Base-by-base conservation (phyloP, 2,329 filamentous ascomycete species). In the Colletotrichum falcatum region DNA sequence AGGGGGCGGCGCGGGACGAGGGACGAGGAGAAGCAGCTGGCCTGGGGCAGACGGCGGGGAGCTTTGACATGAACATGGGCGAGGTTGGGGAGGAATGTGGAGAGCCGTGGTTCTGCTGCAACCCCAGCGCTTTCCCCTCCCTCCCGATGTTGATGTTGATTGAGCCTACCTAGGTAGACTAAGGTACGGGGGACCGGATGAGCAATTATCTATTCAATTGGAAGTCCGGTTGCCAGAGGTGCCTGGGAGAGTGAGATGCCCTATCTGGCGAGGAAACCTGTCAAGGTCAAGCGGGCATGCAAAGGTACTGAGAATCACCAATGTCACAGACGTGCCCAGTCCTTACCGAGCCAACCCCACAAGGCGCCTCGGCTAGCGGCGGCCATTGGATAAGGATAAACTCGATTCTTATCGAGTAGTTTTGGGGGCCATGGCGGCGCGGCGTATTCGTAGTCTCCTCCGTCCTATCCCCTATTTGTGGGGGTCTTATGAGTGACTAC, bases 31-130 rank as follows among this genome's bases (percentile, higher is more conserved):
- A 54, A 54, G 30, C 51, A 54, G 51, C 39, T 70, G 33, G 33
- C 26, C 58, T 67, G 67, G 58, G 67, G 67, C 67, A 48, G 51
- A n/a, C 44, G 64, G 67, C 67, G 64, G 64, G 67, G 44, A 70
- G 67, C 67, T 70, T 62, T 56, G 64, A 59, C 51, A 42, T 54
- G 18, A 53, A 46, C 46, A 51, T 37, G 28, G 63, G 49, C 55
- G 51, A 61, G 56, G 42, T 37, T 61, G 63, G 65, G 65, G 56
- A 58, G 58, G 58, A 67, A 53, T 70, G 64, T 67, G 67, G 67
- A 58, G 67, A 66, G 49, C 20, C 61, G 39, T 69, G 39, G 65
- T 30, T 35, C 59, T 68, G 51, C 61, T 53, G 28, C 42, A 42
- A 64, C 42, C 55, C 62, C 54, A 61, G 23, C 48, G 20, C 62